phyloP scores from a whole-genome alignment of 768 basidiomycete species.

The Lentinula boryana region DNA sequence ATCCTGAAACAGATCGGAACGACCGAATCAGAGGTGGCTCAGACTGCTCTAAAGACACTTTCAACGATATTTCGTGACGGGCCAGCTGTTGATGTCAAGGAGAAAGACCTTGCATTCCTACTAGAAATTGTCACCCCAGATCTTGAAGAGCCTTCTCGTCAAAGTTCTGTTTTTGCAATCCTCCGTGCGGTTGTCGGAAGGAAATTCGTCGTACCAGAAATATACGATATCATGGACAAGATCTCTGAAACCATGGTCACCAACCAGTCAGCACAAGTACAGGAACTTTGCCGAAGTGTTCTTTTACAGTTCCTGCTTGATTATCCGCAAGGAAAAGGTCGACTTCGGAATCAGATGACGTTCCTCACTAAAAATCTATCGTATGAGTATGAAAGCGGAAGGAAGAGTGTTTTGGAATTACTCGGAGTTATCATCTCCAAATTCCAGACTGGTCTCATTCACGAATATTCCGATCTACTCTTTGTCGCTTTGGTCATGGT shows the following conservation, averaged over 20 bases:
- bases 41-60: constrained; percentile 82
- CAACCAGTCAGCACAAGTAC: constrained; percentile 84
- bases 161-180: constrained; percentile 81
- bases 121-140: constrained; percentile 85
- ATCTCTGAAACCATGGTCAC: constrained; percentile 91
- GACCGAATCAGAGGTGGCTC: constrained; percentile 86
- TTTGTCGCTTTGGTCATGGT: constrained; percentile 92
- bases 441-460: constrained; percentile 68
- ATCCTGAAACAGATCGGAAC: constrained; percentile 79
- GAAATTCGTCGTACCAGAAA: constrained; percentile 90
- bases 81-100: constrained; percentile 73
- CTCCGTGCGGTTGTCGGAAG: constrained; percentile 87
- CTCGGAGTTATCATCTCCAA: constrained; percentile 80
- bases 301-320: constrained; percentile 93
- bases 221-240: constrained; percentile 95
- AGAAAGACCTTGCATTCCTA: constrained; percentile 83
- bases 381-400: constrained; percentile 86
- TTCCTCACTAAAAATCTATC: constrained; percentile 91
- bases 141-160: constrained; percentile 82
- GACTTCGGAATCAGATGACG: constrained; percentile 80
- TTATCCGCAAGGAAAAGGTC: constrained; percentile 93
- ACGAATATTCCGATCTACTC: constrained; percentile 81
- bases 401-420: constrained; percentile 90
- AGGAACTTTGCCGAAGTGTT: constrained; percentile 84
- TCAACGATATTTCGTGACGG: constrained; percentile 89